Evolutionary conservation across 2,329 filamentous ascomycete species (phyloP).

Genomic region (Eurotiales sp.): DNA sequence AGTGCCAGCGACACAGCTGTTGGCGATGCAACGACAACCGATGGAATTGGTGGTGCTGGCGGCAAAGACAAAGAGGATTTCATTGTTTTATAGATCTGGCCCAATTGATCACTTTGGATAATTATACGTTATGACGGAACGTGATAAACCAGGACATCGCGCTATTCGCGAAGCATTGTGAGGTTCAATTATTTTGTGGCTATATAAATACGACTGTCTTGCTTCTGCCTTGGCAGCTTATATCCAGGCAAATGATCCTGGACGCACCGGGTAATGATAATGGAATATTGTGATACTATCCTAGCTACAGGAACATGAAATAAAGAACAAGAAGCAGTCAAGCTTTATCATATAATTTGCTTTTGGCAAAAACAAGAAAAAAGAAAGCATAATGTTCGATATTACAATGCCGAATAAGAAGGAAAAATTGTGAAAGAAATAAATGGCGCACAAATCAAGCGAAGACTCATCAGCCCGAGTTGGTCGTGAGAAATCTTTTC

Average conservation of each 20-base stretch:
- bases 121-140: too few species aligned
- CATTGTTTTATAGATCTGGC: conserved; percentile 10
- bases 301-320: background rate
- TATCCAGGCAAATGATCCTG: background rate
- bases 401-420: background rate
- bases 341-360: background rate
- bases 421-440: background rate
- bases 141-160: too few species aligned
- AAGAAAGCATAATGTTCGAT: too few species aligned
- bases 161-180: too few species aligned
- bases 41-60: background rate
- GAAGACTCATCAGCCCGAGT: background rate
- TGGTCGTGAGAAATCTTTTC: background rate
- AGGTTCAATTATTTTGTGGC: too few species aligned
- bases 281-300: background rate
- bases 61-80: conserved; percentile 16
- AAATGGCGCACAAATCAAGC: background rate
- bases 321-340: background rate
- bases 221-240: too few species aligned
- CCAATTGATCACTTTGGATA: too few species aligned
- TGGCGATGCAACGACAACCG: background rate
- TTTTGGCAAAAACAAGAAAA: background rate
- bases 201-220: background rate
- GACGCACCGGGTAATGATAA: too few species aligned
- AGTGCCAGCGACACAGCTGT: conserved; percentile 17